Percentiles rank a stretch among this genome's conserved stretches.
Evolutionary conservation across 495 filamentous ascomycete genomes (phyloP).

Genomic region (Stereocaulon alpinum): DNA sequence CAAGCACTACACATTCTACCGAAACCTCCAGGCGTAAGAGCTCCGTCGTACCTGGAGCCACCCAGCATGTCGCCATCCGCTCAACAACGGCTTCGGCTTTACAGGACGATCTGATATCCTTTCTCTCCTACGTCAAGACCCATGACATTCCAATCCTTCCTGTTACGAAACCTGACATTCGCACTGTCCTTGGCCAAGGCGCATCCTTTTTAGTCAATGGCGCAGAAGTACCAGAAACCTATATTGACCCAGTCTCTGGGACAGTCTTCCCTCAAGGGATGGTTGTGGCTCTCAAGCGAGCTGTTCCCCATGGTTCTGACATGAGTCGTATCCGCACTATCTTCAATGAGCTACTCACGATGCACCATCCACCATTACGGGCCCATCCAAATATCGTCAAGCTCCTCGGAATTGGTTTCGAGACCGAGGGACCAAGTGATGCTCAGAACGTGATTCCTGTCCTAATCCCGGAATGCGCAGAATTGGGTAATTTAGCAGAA

Average conservation of each 20-base stretch:
- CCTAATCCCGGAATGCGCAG: conserved; percentile 23
- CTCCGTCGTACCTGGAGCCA: conserved; percentile 20
- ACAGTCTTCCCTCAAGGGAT: conserved; percentile 17
- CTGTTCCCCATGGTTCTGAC: conserved; percentile 12
- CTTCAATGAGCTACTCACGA: conserved; percentile 23
- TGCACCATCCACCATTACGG: conserved; percentile 22
- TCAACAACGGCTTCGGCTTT: conserved; percentile 15
- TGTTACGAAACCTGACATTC: conserved; percentile 22
- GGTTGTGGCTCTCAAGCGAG: conserved; percentile 23
- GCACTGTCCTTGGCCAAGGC: conserved; percentile 24
- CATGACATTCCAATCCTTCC: conserved; percentile 24
- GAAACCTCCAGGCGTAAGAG: conserved; percentile 16
- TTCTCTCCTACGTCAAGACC: conserved; percentile 25
- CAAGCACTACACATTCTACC: conserved; percentile 1
- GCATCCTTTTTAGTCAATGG: conserved; percentile 26
- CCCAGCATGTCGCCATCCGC: conserved; percentile 22
- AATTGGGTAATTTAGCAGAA: conserved; percentile 25
- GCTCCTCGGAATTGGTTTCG: conserved; percentile 24
- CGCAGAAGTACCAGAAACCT: conserved; percentile 22
- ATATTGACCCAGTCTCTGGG: conserved; percentile 21
- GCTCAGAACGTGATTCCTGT: conserved; percentile 23
- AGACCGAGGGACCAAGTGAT: conserved; percentile 21
- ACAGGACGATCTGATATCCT: conserved; percentile 24
- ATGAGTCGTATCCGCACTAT: conserved; percentile 21
- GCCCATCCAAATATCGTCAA: conserved; percentile 26